Conservation (phyloP, 140 eudicot genomes). For the Anethum foeniculum region DNA sequence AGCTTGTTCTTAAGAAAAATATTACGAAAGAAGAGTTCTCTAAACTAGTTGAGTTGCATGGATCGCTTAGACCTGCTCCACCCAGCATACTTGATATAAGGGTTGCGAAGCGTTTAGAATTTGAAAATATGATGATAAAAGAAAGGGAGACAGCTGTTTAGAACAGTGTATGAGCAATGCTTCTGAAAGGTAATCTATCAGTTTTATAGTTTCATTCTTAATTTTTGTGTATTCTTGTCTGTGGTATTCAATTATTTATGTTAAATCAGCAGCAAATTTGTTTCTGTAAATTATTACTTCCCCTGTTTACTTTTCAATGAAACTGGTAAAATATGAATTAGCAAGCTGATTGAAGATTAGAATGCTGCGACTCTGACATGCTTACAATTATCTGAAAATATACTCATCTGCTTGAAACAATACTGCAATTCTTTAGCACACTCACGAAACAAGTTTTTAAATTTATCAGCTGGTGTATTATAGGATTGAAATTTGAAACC, state of each 20-base stretch:
- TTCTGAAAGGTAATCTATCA: constrained; percentile 1
- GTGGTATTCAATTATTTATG: neutral
- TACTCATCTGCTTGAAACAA: neutral
- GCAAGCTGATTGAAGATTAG: neutral
- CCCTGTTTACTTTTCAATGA: neutral
- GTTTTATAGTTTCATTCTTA: neutral
- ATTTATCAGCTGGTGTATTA: neutral
- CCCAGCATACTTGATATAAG: constrained; percentile 66
- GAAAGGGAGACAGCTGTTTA: constrained; percentile 31
- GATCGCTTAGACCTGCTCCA: constrained; percentile 53
- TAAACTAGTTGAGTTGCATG: constrained; percentile 57
- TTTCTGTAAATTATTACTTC: neutral
- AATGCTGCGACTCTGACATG: neutral
- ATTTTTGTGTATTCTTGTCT: neutral
- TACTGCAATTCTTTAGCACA: neutral
- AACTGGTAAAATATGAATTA: neutral
- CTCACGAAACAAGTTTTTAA: neutral
- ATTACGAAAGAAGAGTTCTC: constrained; percentile 63
- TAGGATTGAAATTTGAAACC: neutral
- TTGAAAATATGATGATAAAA: constrained; percentile 35
- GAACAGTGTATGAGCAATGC: constrained; percentile 11
- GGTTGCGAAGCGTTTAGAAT: constrained; percentile 37
- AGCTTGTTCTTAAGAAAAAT: constrained; percentile 62
- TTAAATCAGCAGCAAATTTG: neutral
- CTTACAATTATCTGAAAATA: neutral